phyloP scores from a whole-genome alignment of 495 filamentous ascomycete species.

The Barbatosphaeria neglecta region DNA sequence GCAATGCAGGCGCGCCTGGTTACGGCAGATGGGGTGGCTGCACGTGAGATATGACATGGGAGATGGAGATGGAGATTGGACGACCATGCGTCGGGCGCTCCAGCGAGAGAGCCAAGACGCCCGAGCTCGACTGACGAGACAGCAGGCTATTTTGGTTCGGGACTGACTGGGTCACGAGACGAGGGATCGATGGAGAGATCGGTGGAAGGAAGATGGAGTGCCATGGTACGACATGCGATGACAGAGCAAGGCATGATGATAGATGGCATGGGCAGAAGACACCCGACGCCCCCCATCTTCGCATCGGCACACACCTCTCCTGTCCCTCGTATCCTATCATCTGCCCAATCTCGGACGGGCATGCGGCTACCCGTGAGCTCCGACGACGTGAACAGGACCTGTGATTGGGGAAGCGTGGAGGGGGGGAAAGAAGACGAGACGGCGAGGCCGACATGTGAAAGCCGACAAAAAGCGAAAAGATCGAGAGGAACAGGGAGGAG shows the following conservation, averaged over 20 bases:
- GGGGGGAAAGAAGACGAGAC: not conserved
- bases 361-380: conserved; percentile 14
- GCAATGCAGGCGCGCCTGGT: not conserved
- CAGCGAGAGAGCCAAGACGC: too few relatives aligned
- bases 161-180: too few relatives aligned
- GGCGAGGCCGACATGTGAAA: conserved; percentile 6
- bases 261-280: not conserved
- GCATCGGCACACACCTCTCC: not conserved
- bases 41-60: not conserved
- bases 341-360: conserved; percentile 1
- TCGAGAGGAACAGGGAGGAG: too few relatives aligned
- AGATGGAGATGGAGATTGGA: not conserved
- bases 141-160: too few relatives aligned
- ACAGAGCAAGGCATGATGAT: too few relatives aligned
- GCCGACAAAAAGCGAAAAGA: conserved; percentile 25
- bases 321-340: not conserved
- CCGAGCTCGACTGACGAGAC: too few relatives aligned
- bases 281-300: too few relatives aligned
- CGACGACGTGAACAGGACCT: too few relatives aligned
- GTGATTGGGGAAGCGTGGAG: not conserved
- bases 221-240: too few relatives aligned
- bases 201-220: not conserved
- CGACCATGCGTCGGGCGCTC: too few relatives aligned
- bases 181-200: too few relatives aligned
- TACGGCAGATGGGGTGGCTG: not conserved